phyloP scores from a whole-genome alignment of 768 basidiomycete genomes.

The Rossbeevera mucosa region DNA sequence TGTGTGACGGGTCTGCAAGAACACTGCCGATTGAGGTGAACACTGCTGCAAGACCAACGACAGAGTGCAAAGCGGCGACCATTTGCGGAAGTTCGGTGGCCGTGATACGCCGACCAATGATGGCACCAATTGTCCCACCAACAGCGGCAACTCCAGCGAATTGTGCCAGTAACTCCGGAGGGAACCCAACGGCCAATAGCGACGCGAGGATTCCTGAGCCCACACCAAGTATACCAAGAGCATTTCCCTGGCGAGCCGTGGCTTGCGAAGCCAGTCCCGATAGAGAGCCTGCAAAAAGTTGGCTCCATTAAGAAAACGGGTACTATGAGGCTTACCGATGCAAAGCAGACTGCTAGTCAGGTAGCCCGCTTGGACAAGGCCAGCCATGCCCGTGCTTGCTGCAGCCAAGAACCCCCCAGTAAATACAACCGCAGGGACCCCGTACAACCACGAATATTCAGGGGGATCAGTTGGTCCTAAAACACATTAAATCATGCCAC shows the following conservation, averaged over 20 bases:
- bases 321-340: constrained; percentile 49
- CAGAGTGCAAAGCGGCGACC: constrained; percentile 78
- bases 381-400: constrained; percentile 79
- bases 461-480: constrained; percentile 79
- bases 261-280: constrained; percentile 75
- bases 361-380: constrained; percentile 86
- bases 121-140: constrained; percentile 65
- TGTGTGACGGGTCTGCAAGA: constrained; percentile 62
- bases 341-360: constrained; percentile 81
- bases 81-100: constrained; percentile 87
- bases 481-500: constrained; percentile 7
- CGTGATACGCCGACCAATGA: constrained; percentile 79
- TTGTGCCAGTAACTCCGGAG: constrained; percentile 67
- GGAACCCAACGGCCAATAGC: constrained; percentile 78
- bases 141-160: constrained; percentile 73
- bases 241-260: constrained; percentile 85
- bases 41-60: constrained; percentile 87
- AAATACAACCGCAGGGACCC: constrained; percentile 74
- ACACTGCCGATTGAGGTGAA: constrained; percentile 83
- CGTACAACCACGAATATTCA: constrained; percentile 82
- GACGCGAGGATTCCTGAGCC: constrained; percentile 77
- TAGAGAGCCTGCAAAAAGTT: constrained; percentile 52
- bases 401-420: constrained; percentile 79
- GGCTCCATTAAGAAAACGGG: not conserved
- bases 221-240: constrained; percentile 83